Percentiles rank a stretch among this genome's conserved stretches.
These are phyloP conservation scores for Suhomyces kunorum DNA, from an alignment of 1,139 yeast genomes.

Conservation along the genomic window DNA sequence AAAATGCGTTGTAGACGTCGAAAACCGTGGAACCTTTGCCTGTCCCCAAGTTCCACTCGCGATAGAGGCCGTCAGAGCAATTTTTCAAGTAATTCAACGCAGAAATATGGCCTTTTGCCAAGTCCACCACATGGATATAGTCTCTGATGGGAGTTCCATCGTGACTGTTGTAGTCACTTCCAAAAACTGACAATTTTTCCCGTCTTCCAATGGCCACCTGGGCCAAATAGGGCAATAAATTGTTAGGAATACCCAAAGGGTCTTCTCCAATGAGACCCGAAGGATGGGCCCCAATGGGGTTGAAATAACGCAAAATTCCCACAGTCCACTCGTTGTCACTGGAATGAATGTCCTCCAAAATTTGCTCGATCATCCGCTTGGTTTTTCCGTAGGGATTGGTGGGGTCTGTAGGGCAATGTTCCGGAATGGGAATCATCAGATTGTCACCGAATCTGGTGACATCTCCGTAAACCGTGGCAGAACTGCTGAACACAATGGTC, in stretches of 20 bases:
- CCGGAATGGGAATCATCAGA: constrained; percentile 75
- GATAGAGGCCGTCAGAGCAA: constrained; percentile 47
- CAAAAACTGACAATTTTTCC: constrained; percentile 63
- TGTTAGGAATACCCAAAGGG: constrained; percentile 77
- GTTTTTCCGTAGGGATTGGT: constrained; percentile 80
- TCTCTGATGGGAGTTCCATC: constrained; percentile 86
- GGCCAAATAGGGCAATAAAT: constrained; percentile 71
- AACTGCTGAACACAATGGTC: constrained; percentile 72
- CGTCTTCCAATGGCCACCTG: constrained; percentile 78
- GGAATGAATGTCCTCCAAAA: constrained; percentile 57
- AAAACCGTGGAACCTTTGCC: constrained; percentile 79
- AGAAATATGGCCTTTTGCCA: constrained; percentile 78
- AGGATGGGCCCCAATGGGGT: constrained; percentile 86
- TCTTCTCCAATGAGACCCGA: constrained; percentile 80
- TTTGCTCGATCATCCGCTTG: constrained; percentile 63
- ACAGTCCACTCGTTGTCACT: constrained; percentile 56
- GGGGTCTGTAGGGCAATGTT: constrained; percentile 74
- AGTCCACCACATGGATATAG: constrained; percentile 78
- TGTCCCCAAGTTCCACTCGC: constrained; percentile 85
- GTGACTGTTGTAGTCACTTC: constrained; percentile 65
- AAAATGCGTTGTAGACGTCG: constrained; percentile 68
- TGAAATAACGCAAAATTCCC: constrained; percentile 74
- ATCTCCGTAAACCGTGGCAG: constrained; percentile 86
- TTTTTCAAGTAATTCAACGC: constrained; percentile 57
- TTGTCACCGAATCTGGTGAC: constrained; percentile 65